Base-by-base conservation (phyloP, 345 rosid species). In the Camelina laxa region DNA sequence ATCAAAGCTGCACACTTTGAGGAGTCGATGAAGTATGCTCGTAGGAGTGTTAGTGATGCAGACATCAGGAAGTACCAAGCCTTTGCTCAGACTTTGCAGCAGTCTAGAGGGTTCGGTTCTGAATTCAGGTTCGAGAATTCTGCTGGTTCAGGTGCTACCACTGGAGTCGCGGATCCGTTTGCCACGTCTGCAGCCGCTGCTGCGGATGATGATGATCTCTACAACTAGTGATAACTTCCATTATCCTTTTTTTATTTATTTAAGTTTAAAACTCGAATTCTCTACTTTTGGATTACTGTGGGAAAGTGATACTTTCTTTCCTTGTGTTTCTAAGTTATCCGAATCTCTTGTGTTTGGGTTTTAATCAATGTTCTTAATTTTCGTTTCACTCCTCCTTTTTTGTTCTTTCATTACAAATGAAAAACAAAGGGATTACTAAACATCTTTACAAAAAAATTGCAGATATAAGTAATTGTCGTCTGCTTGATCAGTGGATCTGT, bases 71-170 rank as follows among this genome's bases (percentile, higher is more conserved):
- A 94, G 62, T 94, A 94, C 81, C 97, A 94, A 80, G 92, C 97
- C 21, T 94, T 94, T 81, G 97, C 98, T 65, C 98, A 94, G 72
- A 94, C 98, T 12, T 72, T 94, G 80, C 98, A 94, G 85, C 98
- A 94, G 65, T 94, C 98, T 3, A 82, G 98, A 82, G 98, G 98
- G 63, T 88, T 94, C 4, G 97, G 98, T 60, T 69, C 87, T 4
- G 97, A 94, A 57, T 94, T 94, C 79, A 87, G 93, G 86, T 94
- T 94, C 58, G 30, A 76, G 80, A 76, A 85, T 61, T 81, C 86
- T 10, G 67, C 91, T 62, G 70, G 97, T 8, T 41, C 77, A 13
- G 89, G 93, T 4, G 86, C 83, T 2, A 89, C 79, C 4, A 93
- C 80, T 54, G 80, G 82, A 67, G 86, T 84, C 7, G 68, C 95